Conservation (phyloP, 805 yeast genomes). For the Hanseniaspora nectarophila region DNA sequence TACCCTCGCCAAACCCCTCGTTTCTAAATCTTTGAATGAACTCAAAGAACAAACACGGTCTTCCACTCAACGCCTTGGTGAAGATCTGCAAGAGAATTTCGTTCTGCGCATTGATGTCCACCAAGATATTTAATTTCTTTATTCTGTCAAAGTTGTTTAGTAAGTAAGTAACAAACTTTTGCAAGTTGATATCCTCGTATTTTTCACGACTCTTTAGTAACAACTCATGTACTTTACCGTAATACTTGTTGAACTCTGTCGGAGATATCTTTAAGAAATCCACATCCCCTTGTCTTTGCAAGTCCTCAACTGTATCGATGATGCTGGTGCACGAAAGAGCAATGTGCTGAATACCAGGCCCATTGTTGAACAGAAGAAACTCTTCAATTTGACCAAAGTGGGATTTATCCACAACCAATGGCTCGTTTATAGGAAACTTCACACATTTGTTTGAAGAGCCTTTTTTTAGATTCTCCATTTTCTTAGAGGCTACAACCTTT, state of each 20-base stretch:
- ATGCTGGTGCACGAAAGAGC: slow-evolving; percentile 59
- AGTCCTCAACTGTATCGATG: slow-evolving; percentile 38
- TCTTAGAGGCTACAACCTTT: slow-evolving; percentile 55
- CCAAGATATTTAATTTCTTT: slow-evolving; percentile 44
- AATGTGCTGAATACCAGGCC: slow-evolving; percentile 78
- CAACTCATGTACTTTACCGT: slow-evolving; percentile 37
- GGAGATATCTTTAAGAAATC: slow-evolving; percentile 46
- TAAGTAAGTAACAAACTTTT: neutral
- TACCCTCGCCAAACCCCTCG: slow-evolving; percentile 82
- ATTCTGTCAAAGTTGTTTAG: slow-evolving; percentile 31
- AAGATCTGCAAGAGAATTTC: slow-evolving; percentile 62
- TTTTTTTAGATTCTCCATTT: slow-evolving; percentile 63
- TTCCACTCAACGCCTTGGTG: slow-evolving; percentile 60
- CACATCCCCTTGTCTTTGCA: slow-evolving; percentile 48
- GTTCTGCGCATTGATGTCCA: slow-evolving; percentile 49
- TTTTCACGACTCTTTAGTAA: slow-evolving; percentile 38
- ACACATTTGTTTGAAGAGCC: slow-evolving; percentile 57
- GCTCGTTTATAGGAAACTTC: slow-evolving; percentile 79
- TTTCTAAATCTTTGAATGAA: slow-evolving; percentile 70
- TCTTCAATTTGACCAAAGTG: slow-evolving; percentile 72
- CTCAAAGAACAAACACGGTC: slow-evolving; percentile 76
- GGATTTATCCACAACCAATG: slow-evolving; percentile 45
- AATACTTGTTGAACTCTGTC: slow-evolving; percentile 39
- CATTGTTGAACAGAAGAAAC: slow-evolving; percentile 58
- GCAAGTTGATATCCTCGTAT: slow-evolving; percentile 33